phyloP scores from a whole-genome alignment of 192 early-diverging fungal genomes.

The Backusella parvicylindrica region DNA sequence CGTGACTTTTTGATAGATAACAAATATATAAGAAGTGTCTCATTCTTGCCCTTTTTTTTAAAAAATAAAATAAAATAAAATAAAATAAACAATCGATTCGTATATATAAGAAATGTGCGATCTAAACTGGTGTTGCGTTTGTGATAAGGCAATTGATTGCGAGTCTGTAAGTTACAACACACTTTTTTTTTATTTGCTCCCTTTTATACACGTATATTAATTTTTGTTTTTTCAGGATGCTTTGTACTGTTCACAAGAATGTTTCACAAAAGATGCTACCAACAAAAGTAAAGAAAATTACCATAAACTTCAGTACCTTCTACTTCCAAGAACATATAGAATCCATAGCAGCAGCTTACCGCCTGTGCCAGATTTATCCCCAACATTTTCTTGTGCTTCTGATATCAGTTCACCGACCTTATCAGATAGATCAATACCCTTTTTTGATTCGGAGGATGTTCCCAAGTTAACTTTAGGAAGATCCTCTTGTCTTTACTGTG shows the following conservation, averaged over 20 bases:
- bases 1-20: background rate
- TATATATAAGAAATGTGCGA: background rate
- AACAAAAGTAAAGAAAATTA: background rate
- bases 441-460: background rate
- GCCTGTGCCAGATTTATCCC: background rate
- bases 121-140: background rate
- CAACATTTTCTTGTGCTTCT: background rate
- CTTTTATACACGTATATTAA: background rate
- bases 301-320: background rate
- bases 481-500: background rate
- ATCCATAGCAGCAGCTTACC: background rate
- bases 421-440: background rate
- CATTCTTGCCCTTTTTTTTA: background rate
- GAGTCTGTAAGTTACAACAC: background rate
- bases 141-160: background rate
- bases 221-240: background rate
- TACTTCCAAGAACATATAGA: background rate
- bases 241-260: background rate
- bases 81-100: background rate
- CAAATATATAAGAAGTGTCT: background rate
- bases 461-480: background rate
- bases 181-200: background rate
- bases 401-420: background rate
- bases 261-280: slow-evolving; percentile 2
- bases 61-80: too few species aligned